Percentiles rank a stretch among this genome's conserved stretches.
Evolutionary conservation across 176 grass and related monocot genomes (phyloP).

Genomic region (Themeda triandra): DNA sequence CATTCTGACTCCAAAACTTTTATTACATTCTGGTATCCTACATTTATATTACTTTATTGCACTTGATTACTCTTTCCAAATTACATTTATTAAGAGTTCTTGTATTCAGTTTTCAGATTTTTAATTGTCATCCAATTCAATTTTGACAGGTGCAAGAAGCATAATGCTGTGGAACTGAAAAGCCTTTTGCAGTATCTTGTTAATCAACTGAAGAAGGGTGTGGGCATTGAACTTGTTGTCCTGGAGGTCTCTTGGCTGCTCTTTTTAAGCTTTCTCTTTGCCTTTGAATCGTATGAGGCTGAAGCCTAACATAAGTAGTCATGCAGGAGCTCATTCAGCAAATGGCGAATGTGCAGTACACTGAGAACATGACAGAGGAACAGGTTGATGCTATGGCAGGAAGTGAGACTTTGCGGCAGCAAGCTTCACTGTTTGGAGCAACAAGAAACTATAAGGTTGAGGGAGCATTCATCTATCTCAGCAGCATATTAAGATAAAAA

Average conservation of each 20-base stretch:
- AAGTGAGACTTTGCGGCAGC: slow-evolving; percentile 84
- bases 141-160: slow-evolving; percentile 89
- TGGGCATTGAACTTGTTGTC: slow-evolving; percentile 87
- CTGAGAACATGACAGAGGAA: slow-evolving; percentile 98
- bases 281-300: slow-evolving; percentile 11
- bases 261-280: slow-evolving; percentile 5
- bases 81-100: background rate
- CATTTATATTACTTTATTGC: background rate
- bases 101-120: background rate
- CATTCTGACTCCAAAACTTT: slow-evolving; percentile 14
- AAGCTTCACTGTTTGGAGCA: slow-evolving; percentile 80
- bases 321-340: slow-evolving; percentile 97
- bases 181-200: slow-evolving; percentile 97
- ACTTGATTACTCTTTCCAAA: slow-evolving; percentile 1
- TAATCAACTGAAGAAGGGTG: slow-evolving; percentile 94
- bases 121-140: slow-evolving; percentile 8
- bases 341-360: slow-evolving; percentile 99
- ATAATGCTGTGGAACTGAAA: slow-evolving; percentile 92
- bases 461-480: slow-evolving; percentile 1
- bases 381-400: slow-evolving; percentile 97
- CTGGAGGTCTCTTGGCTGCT: slow-evolving; percentile 60
- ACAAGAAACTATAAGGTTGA: slow-evolving; percentile 89
- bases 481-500: slow-evolving; percentile 15
- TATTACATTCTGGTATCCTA: slow-evolving; percentile 5
- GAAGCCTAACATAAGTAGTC: background rate